Evolutionary conservation across 2,329 filamentous ascomycete genomes (phyloP).

Genomic region (Alternaria rosae): DNA sequence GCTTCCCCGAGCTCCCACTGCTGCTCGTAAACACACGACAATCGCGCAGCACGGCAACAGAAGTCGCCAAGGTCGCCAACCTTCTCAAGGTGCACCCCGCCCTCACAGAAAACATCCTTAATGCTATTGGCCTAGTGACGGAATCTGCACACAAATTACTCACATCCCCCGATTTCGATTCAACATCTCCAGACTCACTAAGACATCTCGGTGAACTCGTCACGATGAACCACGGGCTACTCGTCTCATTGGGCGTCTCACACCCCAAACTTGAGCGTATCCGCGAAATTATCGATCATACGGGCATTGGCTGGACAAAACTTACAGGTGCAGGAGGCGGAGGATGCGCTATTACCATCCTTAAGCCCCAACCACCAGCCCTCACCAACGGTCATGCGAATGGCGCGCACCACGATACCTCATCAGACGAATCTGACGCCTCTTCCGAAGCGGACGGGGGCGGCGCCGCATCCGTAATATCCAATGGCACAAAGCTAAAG

Average conservation of each 20-base stretch:
- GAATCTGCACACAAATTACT: slow-evolving; percentile 65
- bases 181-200: slow-evolving; percentile 68
- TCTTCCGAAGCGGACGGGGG: slow-evolving; percentile 37
- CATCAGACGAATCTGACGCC: slow-evolving; percentile 33
- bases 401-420: slow-evolving; percentile 26
- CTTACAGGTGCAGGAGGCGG: slow-evolving; percentile 95
- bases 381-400: slow-evolving; percentile 56
- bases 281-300: slow-evolving; percentile 81
- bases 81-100: slow-evolving; percentile 76
- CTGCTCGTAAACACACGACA: slow-evolving; percentile 90
- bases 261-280: slow-evolving; percentile 93
- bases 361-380: slow-evolving; percentile 67
- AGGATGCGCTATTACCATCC: slow-evolving; percentile 90
- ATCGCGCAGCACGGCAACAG: slow-evolving; percentile 80
- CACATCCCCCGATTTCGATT: slow-evolving; percentile 70
- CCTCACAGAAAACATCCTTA: slow-evolving; percentile 80
- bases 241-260: slow-evolving; percentile 91
- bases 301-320: slow-evolving; percentile 95
- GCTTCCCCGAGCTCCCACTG: slow-evolving; percentile 91
- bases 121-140: slow-evolving; percentile 81
- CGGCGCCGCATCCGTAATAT: slow-evolving; percentile 41
- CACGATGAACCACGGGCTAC: slow-evolving; percentile 89
- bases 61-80: slow-evolving; percentile 84
- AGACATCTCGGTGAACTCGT: slow-evolving; percentile 84
- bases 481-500: slow-evolving; percentile 43